Base-by-base conservation (phyloP, 306 rosid species). In the Styphnolobium japonicum region DNA sequence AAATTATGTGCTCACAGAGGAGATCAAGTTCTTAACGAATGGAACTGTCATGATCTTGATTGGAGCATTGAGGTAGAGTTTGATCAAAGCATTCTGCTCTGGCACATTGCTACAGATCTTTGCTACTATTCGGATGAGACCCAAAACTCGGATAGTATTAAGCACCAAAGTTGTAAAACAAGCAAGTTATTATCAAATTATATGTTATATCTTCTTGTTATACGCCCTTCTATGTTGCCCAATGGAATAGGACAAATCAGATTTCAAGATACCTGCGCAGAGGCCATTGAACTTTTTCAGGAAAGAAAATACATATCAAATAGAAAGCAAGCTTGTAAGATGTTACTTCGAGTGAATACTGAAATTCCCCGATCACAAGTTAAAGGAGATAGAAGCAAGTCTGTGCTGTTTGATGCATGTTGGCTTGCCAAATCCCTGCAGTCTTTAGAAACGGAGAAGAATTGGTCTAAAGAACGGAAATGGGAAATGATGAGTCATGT, bases 61-160 rank as follows among this genome's bases (percentile, higher is more conserved):
- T 61, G 78, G 79, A 63, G 84, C 62, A 19, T 55, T 72, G 0
- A 63, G 18, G 60, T 40, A 4, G 84, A 72, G 48, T 80, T 80
- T 72, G 84, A 80, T 37, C 23, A 72, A 19, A 80, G 79, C 79
- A 74, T 80, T 51, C 10, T 57, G 25, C 81, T 83, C 39, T 83
- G 87, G 87, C 87, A 83, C 39, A 83, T 83, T 19, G 84, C 87
- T 11, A 83, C 83, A 5, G 84, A 79, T 67, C 84, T 83, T 3
- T 79, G 83, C 2, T 73, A 46, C 15, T 21, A 36, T 34, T 56
- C 42, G 27, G 83, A 73, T 57, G 7, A 2, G 23, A 11, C 11
- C 29, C 23, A 18, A 10, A 52, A n/a, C 19, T 6, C 57, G 8
- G 23, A 5, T 37, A 5, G 2, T 14, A 18, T 5, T 0, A 19